Base-by-base conservation (phyloP, 1,284 basidiomycete species). In the Pseudozyma pruni region DNA sequence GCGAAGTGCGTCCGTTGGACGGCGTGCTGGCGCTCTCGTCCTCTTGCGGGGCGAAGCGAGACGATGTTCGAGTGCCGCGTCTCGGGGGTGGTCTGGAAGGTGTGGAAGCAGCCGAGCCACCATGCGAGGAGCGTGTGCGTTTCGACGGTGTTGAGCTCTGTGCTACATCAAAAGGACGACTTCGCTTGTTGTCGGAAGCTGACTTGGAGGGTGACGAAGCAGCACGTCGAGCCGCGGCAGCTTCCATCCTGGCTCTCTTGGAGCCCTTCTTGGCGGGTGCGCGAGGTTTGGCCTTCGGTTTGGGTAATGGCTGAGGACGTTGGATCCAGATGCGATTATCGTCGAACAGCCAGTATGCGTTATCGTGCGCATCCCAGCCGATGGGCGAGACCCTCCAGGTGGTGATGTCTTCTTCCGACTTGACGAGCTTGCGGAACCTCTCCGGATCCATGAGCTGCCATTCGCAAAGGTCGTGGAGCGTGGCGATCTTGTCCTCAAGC, bases 321-420 rank as follows among this genome's bases (percentile, higher is more conserved):
- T 94, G 92, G 37, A 94, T 88, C 92, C 92, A 95, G 17, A 94
- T 86, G 17, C 93, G 90, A 76, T 93, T 90, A 60, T 87, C 80
- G 88, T 92, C 92, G 73, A 94, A 91, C 19, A 93, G 84, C 92
- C 91, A 94, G 81, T 94, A 95, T 0, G 90, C 89, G 81, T 93
- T 93, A 20, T 86, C 86, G 74, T 90, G 89, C 17, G 87, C 86
- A 78, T 95, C 93, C 78, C 90, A 91, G 8, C 93, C 93, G 70
- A 93, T 88, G 2, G 93, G 92, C 76, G 93, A 91, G 52, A 91
- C 89, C 27, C 80, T 56, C 86, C 86, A 86, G 38, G 81, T 81
- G 0, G 83, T 79, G 16, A 84, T 80, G 8, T 86, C 85, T 6
- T 85, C 85, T 44, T 86, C 85, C 9, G 79, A 81, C 60, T 83